Percentiles rank a stretch among this genome's conserved stretches.
Evolutionary conservation across 1,284 basidiomycete species (phyloP).

Genomic region (Cutaneotrichosporon cavernicola): DNA sequence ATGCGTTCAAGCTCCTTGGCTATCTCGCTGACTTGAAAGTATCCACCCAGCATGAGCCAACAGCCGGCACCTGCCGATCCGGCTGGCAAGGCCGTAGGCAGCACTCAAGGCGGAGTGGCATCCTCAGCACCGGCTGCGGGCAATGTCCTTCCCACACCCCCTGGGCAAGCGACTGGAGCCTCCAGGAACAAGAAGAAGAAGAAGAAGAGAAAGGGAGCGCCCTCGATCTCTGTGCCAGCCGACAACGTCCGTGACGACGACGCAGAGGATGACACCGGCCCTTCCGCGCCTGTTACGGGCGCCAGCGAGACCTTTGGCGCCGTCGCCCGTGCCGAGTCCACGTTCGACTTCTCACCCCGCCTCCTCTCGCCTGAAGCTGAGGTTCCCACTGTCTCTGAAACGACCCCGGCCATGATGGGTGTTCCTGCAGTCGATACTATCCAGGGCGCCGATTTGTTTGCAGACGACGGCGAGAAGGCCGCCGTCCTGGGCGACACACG

Average conservation of each 20-base stretch:
- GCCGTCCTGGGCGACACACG: constrained; percentile 10
- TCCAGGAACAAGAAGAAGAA: constrained; percentile 30
- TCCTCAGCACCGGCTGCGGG: constrained; percentile 5
- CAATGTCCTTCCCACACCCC: constrained; percentile 4
- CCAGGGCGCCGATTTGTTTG: constrained; percentile 15
- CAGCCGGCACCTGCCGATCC: constrained; percentile 9
- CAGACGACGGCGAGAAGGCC: constrained; percentile 13
- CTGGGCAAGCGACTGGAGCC: constrained; percentile 5
- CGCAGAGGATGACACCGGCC: neutral
- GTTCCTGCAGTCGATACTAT: constrained; percentile 12
- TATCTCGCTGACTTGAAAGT: neutral
- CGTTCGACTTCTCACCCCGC: neutral
- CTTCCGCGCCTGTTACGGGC: neutral
- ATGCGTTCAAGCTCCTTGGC: neutral
- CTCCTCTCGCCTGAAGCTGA: neutral
- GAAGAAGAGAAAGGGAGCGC: constrained; percentile 18
- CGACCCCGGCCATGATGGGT: constrained; percentile 2
- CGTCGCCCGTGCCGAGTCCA: neutral
- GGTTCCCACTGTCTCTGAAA: neutral
- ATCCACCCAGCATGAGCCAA: constrained; percentile 17
- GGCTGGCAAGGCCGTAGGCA: neutral
- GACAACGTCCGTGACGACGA: neutral
- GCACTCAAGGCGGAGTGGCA: neutral
- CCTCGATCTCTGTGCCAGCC: neutral
- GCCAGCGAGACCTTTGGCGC: neutral